Evolutionary conservation across 345 rosid species (phyloP).

Genomic region (Hibiscus syriacus): DNA sequence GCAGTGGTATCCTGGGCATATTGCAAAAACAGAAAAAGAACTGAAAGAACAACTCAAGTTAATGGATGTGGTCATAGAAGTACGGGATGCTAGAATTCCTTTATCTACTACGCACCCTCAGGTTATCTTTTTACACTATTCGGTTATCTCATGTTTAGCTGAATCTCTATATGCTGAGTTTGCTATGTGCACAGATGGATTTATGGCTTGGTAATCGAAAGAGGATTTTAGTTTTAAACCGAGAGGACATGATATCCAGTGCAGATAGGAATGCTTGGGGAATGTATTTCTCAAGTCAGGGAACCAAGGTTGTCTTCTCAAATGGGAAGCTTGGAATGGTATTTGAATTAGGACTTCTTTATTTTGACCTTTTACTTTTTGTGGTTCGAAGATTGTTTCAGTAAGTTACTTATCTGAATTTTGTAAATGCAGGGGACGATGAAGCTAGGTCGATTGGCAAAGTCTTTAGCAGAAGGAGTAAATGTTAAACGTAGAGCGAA

Average conservation of each 20-base stretch:
- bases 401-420: constrained; percentile 11
- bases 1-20: constrained; percentile 97
- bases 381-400: background rate
- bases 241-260: constrained; percentile 91
- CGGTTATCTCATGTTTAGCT: no score
- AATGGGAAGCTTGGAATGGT: constrained; percentile 87
- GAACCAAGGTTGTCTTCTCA: constrained; percentile 62
- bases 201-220: constrained; percentile 93
- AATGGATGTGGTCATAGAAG: constrained; percentile 96
- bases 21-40: constrained; percentile 88
- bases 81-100: constrained; percentile 89
- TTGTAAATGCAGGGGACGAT: constrained; percentile 55
- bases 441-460: constrained; percentile 72
- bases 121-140: constrained; percentile 27
- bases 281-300: constrained; percentile 71
- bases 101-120: constrained; percentile 79
- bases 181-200: constrained; percentile 51
- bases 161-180: background rate
- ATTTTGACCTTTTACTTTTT: background rate
- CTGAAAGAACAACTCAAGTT: constrained; percentile 86
- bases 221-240: constrained; percentile 73
- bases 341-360: constrained; percentile 36
- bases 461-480: constrained; percentile 59
- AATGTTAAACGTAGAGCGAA: constrained; percentile 75
- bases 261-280: constrained; percentile 94